Conservation (phyloP, 1,284 basidiomycete genomes). For the Lentinula novae-zelandiae region DNA sequence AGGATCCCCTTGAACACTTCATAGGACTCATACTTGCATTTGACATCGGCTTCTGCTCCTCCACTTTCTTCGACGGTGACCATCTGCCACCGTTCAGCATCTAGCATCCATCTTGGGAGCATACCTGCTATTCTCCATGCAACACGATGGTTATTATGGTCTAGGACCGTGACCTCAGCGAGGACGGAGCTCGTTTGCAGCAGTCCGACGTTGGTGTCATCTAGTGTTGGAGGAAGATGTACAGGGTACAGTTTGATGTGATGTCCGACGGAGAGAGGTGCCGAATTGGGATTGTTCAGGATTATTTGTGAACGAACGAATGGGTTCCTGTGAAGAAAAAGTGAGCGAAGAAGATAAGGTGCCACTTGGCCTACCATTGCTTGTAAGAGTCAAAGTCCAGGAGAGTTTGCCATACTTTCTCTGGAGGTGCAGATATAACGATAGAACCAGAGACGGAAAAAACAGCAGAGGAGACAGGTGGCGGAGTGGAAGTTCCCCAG, state of each 20-base stretch:
- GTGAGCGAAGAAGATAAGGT: background rate
- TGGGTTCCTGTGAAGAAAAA: slow-evolving; percentile 48
- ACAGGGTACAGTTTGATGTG: slow-evolving; percentile 46
- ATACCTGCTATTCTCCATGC: slow-evolving; percentile 47
- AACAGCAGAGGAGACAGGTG: slow-evolving; percentile 25
- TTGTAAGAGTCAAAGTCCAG: slow-evolving; percentile 45
- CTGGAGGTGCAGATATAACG: slow-evolving; percentile 42
- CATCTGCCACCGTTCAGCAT: slow-evolving; percentile 61
- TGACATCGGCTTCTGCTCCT: slow-evolving; percentile 14
- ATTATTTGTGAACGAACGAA: slow-evolving; percentile 48
- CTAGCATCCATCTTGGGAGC: slow-evolving; percentile 46
- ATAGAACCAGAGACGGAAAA: slow-evolving; percentile 35
- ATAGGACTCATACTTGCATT: slow-evolving; percentile 62
- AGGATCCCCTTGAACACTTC: slow-evolving; percentile 56
- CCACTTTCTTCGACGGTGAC: slow-evolving; percentile 46
- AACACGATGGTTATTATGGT: slow-evolving; percentile 47
- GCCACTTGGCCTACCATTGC: slow-evolving; percentile 38
- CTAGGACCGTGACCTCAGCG: slow-evolving; percentile 42
- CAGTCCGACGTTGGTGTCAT: slow-evolving; percentile 27
- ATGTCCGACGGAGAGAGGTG: slow-evolving; percentile 40
- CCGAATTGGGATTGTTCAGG: slow-evolving; percentile 22
- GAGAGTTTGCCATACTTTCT: slow-evolving; percentile 45
- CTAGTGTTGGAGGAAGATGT: slow-evolving; percentile 56
- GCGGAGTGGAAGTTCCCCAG: slow-evolving; percentile 13
- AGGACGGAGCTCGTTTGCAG: slow-evolving; percentile 33